These are phyloP conservation scores for Globisporangium nunn DNA, from an alignment of 352 stramenopile species.

Conservation along the genomic window DNA sequence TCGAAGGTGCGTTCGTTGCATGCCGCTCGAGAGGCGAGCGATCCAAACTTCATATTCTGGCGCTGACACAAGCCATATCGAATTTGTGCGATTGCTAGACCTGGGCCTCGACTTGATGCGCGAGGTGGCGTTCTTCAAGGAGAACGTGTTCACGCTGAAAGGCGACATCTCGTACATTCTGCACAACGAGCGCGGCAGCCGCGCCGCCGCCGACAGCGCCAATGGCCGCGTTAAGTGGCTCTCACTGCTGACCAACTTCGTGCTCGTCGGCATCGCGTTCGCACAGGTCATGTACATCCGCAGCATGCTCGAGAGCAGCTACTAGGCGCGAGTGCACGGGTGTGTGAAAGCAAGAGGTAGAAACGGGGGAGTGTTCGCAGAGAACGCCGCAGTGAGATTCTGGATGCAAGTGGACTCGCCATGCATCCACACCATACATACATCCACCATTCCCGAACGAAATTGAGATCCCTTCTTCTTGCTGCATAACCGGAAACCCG, in stretches of 20 bases:
- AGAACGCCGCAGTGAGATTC: background rate
- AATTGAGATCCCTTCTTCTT: too few relatives aligned
- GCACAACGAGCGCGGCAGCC: conserved; percentile 66
- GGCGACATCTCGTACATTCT: conserved; percentile 79
- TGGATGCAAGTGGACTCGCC: background rate
- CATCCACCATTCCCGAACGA: background rate
- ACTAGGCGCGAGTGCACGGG: conserved; percentile 24
- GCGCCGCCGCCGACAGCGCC: conserved; percentile 68
- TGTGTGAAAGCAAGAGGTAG: background rate
- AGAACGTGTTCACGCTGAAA: conserved; percentile 66
- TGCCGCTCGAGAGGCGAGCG: too few relatives aligned
- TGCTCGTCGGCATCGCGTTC: conserved; percentile 71
- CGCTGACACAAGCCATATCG: background rate
- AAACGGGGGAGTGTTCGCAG: background rate
- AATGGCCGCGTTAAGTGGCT: conserved; percentile 82
- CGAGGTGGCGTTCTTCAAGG: conserved; percentile 73
- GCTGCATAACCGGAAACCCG: too few relatives aligned
- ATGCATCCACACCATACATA: background rate
- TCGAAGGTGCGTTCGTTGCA: conserved; percentile 37
- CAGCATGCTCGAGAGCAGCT: conserved; percentile 67
- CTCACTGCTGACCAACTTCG: conserved; percentile 70
- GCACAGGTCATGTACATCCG: conserved; percentile 83
- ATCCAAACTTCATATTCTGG: background rate
- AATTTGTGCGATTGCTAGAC: conserved; percentile 20
- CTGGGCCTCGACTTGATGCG: conserved; percentile 77